phyloP scores from a whole-genome alignment of 306 rosid species.

The Castanospermum australe region DNA sequence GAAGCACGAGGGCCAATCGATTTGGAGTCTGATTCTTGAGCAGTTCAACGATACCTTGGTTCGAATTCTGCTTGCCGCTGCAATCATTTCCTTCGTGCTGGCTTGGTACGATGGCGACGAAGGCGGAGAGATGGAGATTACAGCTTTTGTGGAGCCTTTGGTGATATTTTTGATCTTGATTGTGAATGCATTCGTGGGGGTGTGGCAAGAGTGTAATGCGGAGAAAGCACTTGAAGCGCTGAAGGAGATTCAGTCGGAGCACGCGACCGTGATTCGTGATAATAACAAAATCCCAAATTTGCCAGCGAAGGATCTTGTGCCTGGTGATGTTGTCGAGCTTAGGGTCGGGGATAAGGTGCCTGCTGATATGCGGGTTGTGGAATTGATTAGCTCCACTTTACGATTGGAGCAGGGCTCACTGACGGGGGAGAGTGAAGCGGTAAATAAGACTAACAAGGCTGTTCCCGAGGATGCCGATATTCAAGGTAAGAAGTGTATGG shows the following conservation, averaged over 20 bases:
- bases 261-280: no score
- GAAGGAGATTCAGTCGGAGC: no score
- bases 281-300: no score
- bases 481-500: no score
- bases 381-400: constrained; percentile 35
- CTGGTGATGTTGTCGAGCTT: no score
- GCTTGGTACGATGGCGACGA: constrained; percentile 64
- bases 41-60: constrained; percentile 69
- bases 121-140: constrained; percentile 38
- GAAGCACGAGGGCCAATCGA: constrained; percentile 60
- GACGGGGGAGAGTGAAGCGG: constrained; percentile 38
- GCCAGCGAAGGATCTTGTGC: no score
- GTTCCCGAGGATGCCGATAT: constrained; percentile 29
- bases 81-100: constrained; percentile 61
- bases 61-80: constrained; percentile 59
- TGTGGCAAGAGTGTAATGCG: constrained; percentile 80
- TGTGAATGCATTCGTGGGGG: constrained; percentile 53
- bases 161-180: constrained; percentile 34
- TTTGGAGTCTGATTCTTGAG: constrained; percentile 46
- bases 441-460: constrained; percentile 25
- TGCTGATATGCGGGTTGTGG: constrained; percentile 35
- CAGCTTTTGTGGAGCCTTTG: no score
- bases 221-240: constrained; percentile 75
- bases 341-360: constrained; percentile 38
- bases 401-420: constrained; percentile 33